Base-by-base conservation (phyloP, 352 stramenopile species). In the Phytophthora fragariae region DNA sequence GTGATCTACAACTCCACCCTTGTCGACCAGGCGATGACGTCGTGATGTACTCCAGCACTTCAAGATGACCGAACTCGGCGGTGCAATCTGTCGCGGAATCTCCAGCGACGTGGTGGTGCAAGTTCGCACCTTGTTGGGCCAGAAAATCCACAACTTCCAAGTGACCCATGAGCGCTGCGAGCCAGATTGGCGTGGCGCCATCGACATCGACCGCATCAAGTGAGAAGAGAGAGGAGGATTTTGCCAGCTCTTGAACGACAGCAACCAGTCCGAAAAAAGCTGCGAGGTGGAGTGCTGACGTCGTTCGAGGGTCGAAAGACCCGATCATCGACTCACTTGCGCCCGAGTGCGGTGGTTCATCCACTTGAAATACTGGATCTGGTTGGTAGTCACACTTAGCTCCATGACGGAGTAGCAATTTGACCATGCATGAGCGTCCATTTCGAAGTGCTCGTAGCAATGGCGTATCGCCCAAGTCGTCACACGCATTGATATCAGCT, bases 241-340 rank as follows among this genome's bases (percentile, higher is more conserved):
- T 53, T 17, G 49, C 71, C 5, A 84, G 39, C 27, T 80, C 49
- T 53, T 75, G 57, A 1, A 83, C 62, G 3, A 69, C 54, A 12
- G 72, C 65, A 1, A 85, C 44, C 1, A 35, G 47, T 3, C 79
- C 79, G 27, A 71, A 75, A 33, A 83, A 82, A 2, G 81, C 79
- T 2, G 81, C 79, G n/a, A 84, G 24, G 27, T 88, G 81, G 21
- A 88, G 47, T 4, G 70, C 64, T 15, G 79, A 82, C 17, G 76
- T 82, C 29, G 57, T 50, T n/a, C 75, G 67, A 0, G 61, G 60
- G 6, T 81, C 66, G 47, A 80, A 78, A 12, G 64, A 61, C 2
- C 60, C 67, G 0, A 74, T n/a, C 21, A 64, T 55, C 9, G 39
- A 62, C 47, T 67, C 57, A 19, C 39, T 50, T 46, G 3, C 49